phyloP scores from a whole-genome alignment of 2,329 filamentous ascomycete species.

The Drechslera avenae region DNA sequence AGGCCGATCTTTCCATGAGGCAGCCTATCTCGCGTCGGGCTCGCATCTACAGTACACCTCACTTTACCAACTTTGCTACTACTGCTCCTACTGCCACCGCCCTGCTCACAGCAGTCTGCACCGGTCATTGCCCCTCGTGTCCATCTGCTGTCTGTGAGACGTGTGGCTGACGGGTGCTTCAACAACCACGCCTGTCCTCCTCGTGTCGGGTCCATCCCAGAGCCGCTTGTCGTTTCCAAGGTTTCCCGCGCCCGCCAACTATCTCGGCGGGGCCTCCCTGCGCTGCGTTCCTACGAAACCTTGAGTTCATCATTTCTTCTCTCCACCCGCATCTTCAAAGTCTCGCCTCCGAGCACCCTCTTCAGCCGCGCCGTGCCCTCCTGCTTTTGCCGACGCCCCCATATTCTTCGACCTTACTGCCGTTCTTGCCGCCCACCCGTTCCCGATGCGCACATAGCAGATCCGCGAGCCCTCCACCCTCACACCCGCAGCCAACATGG shows the following conservation, averaged over 20 bases:
- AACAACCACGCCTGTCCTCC: neutral
- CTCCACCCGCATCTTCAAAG: neutral
- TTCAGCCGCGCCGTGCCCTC: conserved; percentile 1
- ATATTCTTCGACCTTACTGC: neutral
- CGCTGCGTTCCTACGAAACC: conserved; percentile 7
- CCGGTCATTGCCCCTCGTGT: neutral
- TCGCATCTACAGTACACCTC: neutral
- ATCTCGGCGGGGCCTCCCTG: conserved; percentile 12
- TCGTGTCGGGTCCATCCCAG: neutral
- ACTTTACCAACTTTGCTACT: neutral
- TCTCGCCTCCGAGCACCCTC: conserved; percentile 1
- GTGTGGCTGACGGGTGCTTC: conserved; percentile 3
- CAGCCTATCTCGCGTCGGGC: conserved; percentile 1
- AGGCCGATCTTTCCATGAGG: conserved; percentile 7
- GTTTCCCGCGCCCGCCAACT: conserved; percentile 7
- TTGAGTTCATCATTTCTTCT: conserved; percentile 9
- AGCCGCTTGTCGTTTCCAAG: conserved; percentile 3
- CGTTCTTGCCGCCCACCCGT: conserved; percentile 8
- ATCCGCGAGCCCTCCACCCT: conserved; percentile 27
- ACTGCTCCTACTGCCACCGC: neutral
- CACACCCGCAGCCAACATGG: conserved; percentile 33
- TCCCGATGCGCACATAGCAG: conserved; percentile 47
- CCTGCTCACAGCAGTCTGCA: neutral
- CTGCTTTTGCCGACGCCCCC: neutral
- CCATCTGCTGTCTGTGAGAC: neutral